Percentiles rank a stretch among this genome's conserved stretches.
These are phyloP conservation scores for Cladophialophora exuberans DNA, from an alignment of 2,329 filamentous ascomycete genomes.

Conservation along the genomic window DNA sequence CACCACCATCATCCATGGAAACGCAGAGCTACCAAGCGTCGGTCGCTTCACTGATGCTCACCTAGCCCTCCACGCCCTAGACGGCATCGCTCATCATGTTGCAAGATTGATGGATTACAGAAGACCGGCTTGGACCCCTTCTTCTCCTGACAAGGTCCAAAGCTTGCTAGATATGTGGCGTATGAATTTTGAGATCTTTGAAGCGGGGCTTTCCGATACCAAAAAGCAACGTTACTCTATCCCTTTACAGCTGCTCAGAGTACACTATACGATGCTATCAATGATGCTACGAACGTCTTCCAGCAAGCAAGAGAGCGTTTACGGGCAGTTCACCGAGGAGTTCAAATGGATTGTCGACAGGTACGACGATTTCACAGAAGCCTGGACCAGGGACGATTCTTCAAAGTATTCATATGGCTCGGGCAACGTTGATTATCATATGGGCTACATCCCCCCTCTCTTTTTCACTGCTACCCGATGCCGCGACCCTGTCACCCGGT, in stretches of 20 bases:
- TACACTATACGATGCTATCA: slow-evolving; percentile 24
- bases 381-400: slow-evolving; percentile 11
- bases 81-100: slow-evolving; percentile 23
- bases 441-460: slow-evolving; percentile 27
- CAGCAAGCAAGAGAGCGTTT: slow-evolving; percentile 15
- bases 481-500: slow-evolving; percentile 17
- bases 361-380: slow-evolving; percentile 15
- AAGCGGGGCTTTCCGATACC: slow-evolving; percentile 1
- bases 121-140: not conserved
- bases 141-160: slow-evolving; percentile 13
- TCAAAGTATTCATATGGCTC: slow-evolving; percentile 9
- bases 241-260: slow-evolving; percentile 10
- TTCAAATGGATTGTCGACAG: slow-evolving; percentile 23
- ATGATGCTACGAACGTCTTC: slow-evolving; percentile 21
- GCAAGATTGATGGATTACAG: slow-evolving; percentile 22
- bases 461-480: slow-evolving; percentile 30
- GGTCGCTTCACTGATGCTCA: slow-evolving; percentile 11
- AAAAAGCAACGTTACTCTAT: slow-evolving; percentile 6
- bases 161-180: slow-evolving; percentile 20
- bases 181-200: slow-evolving; percentile 17
- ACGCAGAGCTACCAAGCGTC: slow-evolving; percentile 17
- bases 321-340: slow-evolving; percentile 18
- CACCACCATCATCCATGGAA: slow-evolving; percentile 9
- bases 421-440: slow-evolving; percentile 21
- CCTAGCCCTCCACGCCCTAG: slow-evolving; percentile 20